Conservation (phyloP, 345 rosid genomes). For the Mangifera indica region DNA sequence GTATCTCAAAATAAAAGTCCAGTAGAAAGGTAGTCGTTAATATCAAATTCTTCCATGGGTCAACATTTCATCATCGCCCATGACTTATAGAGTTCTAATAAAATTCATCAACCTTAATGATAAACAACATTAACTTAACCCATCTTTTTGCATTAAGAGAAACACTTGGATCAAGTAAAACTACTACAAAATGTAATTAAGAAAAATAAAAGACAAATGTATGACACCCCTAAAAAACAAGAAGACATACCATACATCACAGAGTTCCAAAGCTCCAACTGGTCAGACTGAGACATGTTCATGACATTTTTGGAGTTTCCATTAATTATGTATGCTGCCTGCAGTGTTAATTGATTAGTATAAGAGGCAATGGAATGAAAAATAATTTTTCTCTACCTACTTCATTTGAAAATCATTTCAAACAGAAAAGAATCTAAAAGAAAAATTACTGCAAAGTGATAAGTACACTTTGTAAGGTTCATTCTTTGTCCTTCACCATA, state of each 20-base stretch:
- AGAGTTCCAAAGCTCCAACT: conserved; percentile 77
- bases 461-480: not conserved
- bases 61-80: not conserved
- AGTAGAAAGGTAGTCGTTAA: not conserved
- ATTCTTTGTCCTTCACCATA: not conserved
- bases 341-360: conserved; percentile 27
- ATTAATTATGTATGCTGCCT: conserved; percentile 89
- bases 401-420: not conserved
- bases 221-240: conserved; percentile 9
- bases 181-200: not conserved
- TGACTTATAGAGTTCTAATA: not conserved
- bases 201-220: not conserved
- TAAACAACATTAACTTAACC: not conserved
- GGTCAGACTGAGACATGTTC: conserved; percentile 95
- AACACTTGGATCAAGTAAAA: not conserved
- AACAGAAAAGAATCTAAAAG: not conserved
- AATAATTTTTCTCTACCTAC: not conserved
- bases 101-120: not conserved
- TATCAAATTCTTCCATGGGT: not conserved
- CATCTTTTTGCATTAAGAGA: not conserved
- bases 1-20: not conserved
- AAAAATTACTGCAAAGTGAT: no score
- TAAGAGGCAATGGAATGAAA: conserved; percentile 8
- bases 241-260: conserved; percentile 68
- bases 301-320: conserved; percentile 96